Base-by-base conservation (phyloP, 1,284 basidiomycete species). In the Anthracocystis panici-leucophaei region DNA sequence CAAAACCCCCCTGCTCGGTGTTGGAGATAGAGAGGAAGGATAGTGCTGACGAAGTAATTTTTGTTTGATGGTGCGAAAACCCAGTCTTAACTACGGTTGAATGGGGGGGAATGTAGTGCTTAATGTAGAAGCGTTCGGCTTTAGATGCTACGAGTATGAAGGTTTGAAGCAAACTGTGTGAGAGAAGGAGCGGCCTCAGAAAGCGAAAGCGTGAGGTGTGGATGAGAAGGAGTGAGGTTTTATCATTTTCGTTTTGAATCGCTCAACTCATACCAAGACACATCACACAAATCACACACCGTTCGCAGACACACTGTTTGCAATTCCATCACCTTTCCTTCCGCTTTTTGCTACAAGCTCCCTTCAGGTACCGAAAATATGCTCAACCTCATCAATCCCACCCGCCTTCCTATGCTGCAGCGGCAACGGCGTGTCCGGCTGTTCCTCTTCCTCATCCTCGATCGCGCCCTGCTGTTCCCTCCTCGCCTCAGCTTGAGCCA, bases 311-410 rank as follows among this genome's bases (percentile, higher is more conserved):
- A 46, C 23, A 25, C 44, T 27, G 5, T 16, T 27, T 18, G 5
- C 23, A 1, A 14, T 46, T 12, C 12, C 14, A 38, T 12, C 12
- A 46, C 12, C 12, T 21, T 20, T 3, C 20, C 31, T 49, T 12
- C 29, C 31, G 1, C 9, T 12, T 27, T 29, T 31, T 6, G 5
- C 48, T 31, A 7, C 42, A 11, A 23, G 5, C 14, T 16, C 12
- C 35, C 35, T 9, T 52, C 45, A 72, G 5, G 69, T 75, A 9
- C 79, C 79, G 56, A 81, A 81, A 31, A 81, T 78, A 55, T 81
- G 78, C 55, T 81, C 79, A 11, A 81, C 78, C 62, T 81, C 75
- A 48, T 83, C 82, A 20, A 83, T 82, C 21, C 82, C 80, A 1
- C 78, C 77, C 21, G 75, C 79, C 56, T 79, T 77, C 46, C 75